These are phyloP conservation scores for Dendryphion nanum DNA, from an alignment of 2,329 filamentous ascomycete species.

Conservation along the genomic window DNA sequence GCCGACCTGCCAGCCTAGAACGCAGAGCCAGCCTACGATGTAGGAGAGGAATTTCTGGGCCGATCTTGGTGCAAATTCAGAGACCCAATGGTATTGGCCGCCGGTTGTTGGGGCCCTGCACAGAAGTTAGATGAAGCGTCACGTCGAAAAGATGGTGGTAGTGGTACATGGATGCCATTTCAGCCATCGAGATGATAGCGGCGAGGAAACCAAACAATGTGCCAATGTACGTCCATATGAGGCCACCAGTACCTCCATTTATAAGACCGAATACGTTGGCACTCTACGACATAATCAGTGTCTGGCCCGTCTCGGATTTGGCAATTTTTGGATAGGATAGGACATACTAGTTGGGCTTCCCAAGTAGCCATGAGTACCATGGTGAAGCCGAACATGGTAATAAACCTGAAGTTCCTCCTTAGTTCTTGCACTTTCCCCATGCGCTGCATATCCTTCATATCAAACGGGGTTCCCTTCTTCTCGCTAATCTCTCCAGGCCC, in stretches of 20 bases:
- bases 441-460: slow-evolving; percentile 25
- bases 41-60: slow-evolving; percentile 21
- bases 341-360: slow-evolving; percentile 19
- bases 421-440: slow-evolving; percentile 30
- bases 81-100: slow-evolving; percentile 31
- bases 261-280: slow-evolving; percentile 9
- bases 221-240: slow-evolving; percentile 23
- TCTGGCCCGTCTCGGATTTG: slow-evolving; percentile 6
- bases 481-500: slow-evolving; percentile 10
- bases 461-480: slow-evolving; percentile 18
- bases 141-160: too few relatives aligned
- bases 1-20: slow-evolving; percentile 12
- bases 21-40: slow-evolving; percentile 13
- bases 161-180: slow-evolving; percentile 29
- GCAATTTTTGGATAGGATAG: not conserved
- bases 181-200: slow-evolving; percentile 23
- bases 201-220: slow-evolving; percentile 21
- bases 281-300: slow-evolving; percentile 12
- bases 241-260: slow-evolving; percentile 25
- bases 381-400: slow-evolving; percentile 25
- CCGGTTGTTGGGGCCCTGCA: slow-evolving; percentile 24
- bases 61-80: slow-evolving; percentile 23
- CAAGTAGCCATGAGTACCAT: slow-evolving; percentile 30
- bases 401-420: slow-evolving; percentile 23
- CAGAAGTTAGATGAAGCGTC: too few relatives aligned